Percentiles rank a stretch among this genome's conserved stretches.
These are phyloP conservation scores for Ophiostoma montium DNA, from an alignment of 2,329 filamentous ascomycete species.

Conservation along the genomic window DNA sequence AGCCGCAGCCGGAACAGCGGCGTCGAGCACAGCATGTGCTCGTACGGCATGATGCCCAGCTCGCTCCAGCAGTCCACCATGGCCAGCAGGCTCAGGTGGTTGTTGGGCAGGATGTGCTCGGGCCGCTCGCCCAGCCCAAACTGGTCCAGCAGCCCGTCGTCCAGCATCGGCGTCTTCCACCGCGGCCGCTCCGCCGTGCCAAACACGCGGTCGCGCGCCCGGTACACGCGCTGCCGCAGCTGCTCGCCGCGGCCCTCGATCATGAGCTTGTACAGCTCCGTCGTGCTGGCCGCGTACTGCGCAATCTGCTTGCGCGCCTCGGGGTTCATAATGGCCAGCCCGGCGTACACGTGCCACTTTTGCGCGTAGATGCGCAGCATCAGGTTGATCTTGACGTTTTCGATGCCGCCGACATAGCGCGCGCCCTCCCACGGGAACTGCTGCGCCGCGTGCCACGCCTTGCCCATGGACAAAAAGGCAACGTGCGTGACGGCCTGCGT, in stretches of 20 bases:
- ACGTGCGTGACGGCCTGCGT: slow-evolving; percentile 97
- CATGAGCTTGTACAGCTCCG: slow-evolving; percentile 94
- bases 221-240: slow-evolving; percentile 55
- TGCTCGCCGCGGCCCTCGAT: slow-evolving; percentile 68
- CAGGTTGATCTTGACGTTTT: slow-evolving; percentile 98
- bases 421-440: slow-evolving; percentile 95
- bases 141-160: slow-evolving; percentile 74
- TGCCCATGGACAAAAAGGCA: slow-evolving; percentile 94
- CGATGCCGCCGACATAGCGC: slow-evolving; percentile 93
- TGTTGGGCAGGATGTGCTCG: slow-evolving; percentile 53
- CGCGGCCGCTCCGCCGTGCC: slow-evolving; percentile 50
- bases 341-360: slow-evolving; percentile 99
- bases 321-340: slow-evolving; percentile 91
- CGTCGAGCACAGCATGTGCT: slow-evolving; percentile 99
- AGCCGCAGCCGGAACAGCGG: slow-evolving; percentile 94
- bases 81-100: slow-evolving; percentile 80
- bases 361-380: slow-evolving; percentile 94
- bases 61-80: slow-evolving; percentile 99
- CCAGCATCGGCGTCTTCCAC: slow-evolving; percentile 54
- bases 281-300: slow-evolving; percentile 86
- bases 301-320: slow-evolving; percentile 83
- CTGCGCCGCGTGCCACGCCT: slow-evolving; percentile 86
- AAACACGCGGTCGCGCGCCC: slow-evolving; percentile 55
- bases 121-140: slow-evolving; percentile 66
- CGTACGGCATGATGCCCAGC: slow-evolving; percentile 85